Conservation (phyloP, 495 filamentous ascomycete species). For the Penicillium goetzii region DNA sequence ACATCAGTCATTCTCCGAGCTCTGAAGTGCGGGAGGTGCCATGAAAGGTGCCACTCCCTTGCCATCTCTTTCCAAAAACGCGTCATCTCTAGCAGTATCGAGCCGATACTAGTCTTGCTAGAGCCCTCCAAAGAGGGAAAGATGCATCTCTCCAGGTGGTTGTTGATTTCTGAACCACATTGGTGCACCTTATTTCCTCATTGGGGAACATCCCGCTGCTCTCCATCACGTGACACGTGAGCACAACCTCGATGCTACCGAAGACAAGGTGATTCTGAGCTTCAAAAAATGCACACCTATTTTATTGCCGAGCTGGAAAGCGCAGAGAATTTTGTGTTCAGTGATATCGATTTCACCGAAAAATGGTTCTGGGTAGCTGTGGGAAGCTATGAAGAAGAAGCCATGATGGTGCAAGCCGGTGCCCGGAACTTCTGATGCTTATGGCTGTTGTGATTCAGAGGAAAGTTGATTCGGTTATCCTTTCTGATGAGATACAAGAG, state of each 20-base stretch:
- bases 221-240: not conserved
- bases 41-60: too few species aligned
- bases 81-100: too few species aligned
- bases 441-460: too few species aligned
- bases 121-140: too few species aligned
- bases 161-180: too few species aligned
- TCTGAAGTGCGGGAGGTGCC: too few species aligned
- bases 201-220: not conserved
- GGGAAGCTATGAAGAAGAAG: constrained; percentile 1
- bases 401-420: not conserved
- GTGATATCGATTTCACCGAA: not conserved
- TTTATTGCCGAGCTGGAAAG: not conserved
- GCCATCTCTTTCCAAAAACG: too few species aligned
- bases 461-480: too few species aligned
- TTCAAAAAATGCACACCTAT: not conserved
- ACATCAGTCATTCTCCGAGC: not conserved
- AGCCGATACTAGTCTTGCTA: too few species aligned
- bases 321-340: not conserved
- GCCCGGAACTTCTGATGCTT: too few species aligned
- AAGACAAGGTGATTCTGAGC: not conserved
- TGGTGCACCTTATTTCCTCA: not conserved
- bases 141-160: not conserved
- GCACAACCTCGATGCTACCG: not conserved
- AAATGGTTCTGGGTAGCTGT: constrained; percentile 1
- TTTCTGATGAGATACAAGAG: too few species aligned